A percentile compares a stretch with the other conserved stretches of the same genome.
phyloP scores from a whole-genome alignment of 2,329 filamentous ascomycete species.

The Pseudocercospora musae region DNA sequence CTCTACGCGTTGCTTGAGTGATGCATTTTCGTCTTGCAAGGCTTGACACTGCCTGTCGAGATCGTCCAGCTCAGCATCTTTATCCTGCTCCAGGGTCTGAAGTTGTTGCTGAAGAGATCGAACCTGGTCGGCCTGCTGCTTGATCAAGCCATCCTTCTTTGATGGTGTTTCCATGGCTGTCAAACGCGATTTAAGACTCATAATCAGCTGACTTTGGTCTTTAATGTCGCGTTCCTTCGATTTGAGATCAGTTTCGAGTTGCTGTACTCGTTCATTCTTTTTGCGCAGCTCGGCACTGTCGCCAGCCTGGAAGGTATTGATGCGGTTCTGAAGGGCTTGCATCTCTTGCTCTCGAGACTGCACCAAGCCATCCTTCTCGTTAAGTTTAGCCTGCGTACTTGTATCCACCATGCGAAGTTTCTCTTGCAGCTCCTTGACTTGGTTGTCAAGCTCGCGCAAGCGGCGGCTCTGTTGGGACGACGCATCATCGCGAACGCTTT shows the following conservation, averaged over 20 bases:
- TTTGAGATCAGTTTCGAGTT: conserved; percentile 41
- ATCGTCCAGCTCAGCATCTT: conserved; percentile 38
- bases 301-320: conserved; percentile 31
- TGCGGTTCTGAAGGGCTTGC: conserved; percentile 32
- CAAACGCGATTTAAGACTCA: conserved; percentile 33
- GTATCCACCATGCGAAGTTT: conserved; percentile 45
- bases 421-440: conserved; percentile 48
- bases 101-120: conserved; percentile 33
- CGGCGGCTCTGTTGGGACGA: conserved; percentile 52
- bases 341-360: conserved; percentile 43
- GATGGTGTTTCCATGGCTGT: conserved; percentile 37
- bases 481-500: conserved; percentile 29
- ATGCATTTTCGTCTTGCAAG: conserved; percentile 31
- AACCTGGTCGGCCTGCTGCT: conserved; percentile 36
- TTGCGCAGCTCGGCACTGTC: conserved; percentile 32
- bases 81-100: conserved; percentile 34
- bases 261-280: conserved; percentile 34
- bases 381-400: conserved; percentile 41
- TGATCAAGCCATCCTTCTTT: conserved; percentile 37
- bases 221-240: conserved; percentile 29
- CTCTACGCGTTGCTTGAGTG: conserved; percentile 27
- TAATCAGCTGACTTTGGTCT: conserved; percentile 34
- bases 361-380: conserved; percentile 41
- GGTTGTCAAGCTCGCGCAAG: conserved; percentile 46
- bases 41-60: conserved; percentile 35